Conservation (phyloP, 176 grass and related monocot species). For the Zea mays region DNA sequence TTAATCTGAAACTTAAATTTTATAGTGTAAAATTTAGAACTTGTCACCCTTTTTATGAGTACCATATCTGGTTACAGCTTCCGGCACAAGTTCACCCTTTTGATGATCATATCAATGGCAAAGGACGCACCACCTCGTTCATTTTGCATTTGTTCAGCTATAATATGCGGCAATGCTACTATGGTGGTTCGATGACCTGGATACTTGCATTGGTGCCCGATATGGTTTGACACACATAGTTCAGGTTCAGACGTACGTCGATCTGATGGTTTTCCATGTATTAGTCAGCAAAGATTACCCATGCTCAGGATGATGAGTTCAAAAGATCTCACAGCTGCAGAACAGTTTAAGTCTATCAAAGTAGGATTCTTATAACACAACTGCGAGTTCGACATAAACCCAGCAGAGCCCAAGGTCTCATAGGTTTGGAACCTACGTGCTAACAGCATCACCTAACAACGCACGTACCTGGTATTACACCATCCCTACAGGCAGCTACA, state of each 20-base stretch:
- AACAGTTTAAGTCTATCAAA: conserved; percentile 22
- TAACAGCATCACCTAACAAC: conserved; percentile 49
- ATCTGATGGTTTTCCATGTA: neutral
- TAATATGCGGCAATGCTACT: neutral
- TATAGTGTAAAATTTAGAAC: no score
- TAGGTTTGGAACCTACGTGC: conserved; percentile 43
- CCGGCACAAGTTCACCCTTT: neutral
- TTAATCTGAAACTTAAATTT: no score
- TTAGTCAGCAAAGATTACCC: neutral
- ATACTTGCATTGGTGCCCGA: neutral
- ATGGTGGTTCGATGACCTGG: neutral
- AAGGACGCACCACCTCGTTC: neutral
- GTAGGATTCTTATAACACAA: conserved; percentile 35
- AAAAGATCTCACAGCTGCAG: neutral
- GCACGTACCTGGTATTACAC: conserved; percentile 40
- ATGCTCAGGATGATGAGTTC: neutral
- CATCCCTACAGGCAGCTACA: conserved; percentile 39
- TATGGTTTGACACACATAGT: neutral
- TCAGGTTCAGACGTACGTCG: neutral
- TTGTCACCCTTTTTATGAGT: no score
- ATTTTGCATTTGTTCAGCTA: neutral
- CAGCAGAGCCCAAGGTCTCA: conserved; percentile 32
- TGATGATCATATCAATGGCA: neutral
- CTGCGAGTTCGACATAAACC: conserved; percentile 31
- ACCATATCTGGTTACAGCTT: neutral